Evolutionary conservation across 306 rosid genomes (phyloP).

Genomic region (Delonix regia): DNA sequence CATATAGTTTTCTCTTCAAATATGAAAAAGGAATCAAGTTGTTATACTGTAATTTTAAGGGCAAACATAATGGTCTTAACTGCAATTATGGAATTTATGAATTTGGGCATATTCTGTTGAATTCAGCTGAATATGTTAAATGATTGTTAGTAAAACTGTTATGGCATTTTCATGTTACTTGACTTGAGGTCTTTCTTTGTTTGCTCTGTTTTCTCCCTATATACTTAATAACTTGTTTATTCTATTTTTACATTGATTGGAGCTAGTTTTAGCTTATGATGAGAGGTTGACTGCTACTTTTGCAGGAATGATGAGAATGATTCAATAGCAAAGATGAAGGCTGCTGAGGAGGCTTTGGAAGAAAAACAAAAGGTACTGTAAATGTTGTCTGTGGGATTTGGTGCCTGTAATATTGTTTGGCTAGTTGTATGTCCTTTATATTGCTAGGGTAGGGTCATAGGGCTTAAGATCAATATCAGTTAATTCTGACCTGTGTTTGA

Average conservation of each 20-base stretch:
- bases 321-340: conserved; percentile 77
- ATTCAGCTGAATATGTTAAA: conserved; percentile 9
- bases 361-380: conserved; percentile 74
- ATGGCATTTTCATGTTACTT: background rate
- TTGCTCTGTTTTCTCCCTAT: conserved; percentile 5
- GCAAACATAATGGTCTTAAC: conserved; percentile 2
- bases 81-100: background rate
- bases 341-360: conserved; percentile 84
- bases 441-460: background rate
- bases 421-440: background rate
- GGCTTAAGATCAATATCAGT: conserved; percentile 18
- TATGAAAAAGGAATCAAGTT: conserved; percentile 5
- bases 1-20: background rate
- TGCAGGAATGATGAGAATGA: conserved; percentile 81
- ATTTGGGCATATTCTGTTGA: background rate
- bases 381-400: conserved; percentile 11
- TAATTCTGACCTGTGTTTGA: background rate
- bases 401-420: conserved; percentile 12
- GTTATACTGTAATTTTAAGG: background rate
- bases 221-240: background rate
- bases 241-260: conserved; percentile 21
- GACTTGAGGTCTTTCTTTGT: conserved; percentile 5
- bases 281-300: conserved; percentile 44
- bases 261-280: conserved; percentile 43
- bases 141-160: conserved; percentile 18